Evolutionary conservation across 139 green algal species (phyloP), one percentile per base, ranked within the genome.

Genomic region (Yamagishiella unicocca): DNA sequence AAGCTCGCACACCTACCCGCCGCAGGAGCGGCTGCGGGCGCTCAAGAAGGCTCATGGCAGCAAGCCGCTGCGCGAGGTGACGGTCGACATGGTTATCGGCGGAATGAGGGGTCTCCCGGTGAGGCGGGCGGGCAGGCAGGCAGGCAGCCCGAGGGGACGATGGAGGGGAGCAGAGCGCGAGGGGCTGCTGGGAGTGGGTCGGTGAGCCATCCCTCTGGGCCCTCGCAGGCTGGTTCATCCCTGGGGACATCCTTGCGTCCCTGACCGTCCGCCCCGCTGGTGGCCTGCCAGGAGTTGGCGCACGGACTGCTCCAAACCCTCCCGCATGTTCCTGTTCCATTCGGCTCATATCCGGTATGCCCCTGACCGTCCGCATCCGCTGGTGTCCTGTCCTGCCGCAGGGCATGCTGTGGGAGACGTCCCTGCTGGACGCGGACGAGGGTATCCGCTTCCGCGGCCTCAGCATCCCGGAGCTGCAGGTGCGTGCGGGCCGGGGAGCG

Each of bases 371-470:
- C 24, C 62, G 33, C 12, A 38, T 24, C 31, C n/a, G n/a, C n/a
- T n/a, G n/a, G n/a, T n/a, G n/a, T n/a, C 50, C 33, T 64, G 29
- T 19, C 45, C 2, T 35, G 0, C 14, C 84, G 45, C 95, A 98
- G 94, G 96, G 94, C 12, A 92, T 99, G 90, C 93, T 99, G 35
- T 99, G 97, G 96, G 98, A 99, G 87, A 99, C 97, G 2, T 99
- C 97, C 0, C 92, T 99, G 55, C 92, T 99, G 27, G 98, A 99
- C 77, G 77, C 96, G 0, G 97, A 99, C 42, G 96, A 99, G 90
- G 98, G 98, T 68, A 99, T 99, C 83, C 93, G 96, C 33, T 99
- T 99, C 93, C 91, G 98, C 4, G 97, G 98, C 40, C 94, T 96
- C 90, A 96, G 91, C 87, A 99, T 99, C 84, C 96, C 97, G 1